Evolutionary conservation across 108 stramenopile species (phyloP).

Genomic region (Skeletonema grethae): DNA sequence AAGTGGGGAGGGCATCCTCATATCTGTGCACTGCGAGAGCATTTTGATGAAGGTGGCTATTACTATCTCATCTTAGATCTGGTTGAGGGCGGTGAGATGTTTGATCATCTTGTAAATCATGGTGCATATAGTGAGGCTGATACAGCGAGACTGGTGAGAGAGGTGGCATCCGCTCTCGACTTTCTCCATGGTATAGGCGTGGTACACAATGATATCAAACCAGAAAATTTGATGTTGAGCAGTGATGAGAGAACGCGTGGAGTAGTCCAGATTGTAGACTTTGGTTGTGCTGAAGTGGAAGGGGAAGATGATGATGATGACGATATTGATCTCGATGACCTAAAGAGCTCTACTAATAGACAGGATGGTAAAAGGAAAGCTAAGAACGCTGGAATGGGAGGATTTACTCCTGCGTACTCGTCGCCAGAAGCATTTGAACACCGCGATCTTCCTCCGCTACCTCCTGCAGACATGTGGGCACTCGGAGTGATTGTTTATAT

Average conservation of each 20-base stretch:
- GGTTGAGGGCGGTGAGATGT: slow-evolving; percentile 83
- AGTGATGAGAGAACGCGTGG: slow-evolving; percentile 57
- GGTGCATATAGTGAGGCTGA: slow-evolving; percentile 87
- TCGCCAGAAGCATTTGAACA: slow-evolving; percentile 66
- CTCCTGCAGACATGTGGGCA: slow-evolving; percentile 79
- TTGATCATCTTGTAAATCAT: slow-evolving; percentile 82
- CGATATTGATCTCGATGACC: slow-evolving; percentile 38
- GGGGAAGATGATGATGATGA: slow-evolving; percentile 51
- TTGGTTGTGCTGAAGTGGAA: slow-evolving; percentile 76
- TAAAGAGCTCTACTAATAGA: slow-evolving; percentile 9
- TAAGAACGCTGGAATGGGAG: slow-evolving; percentile 23
- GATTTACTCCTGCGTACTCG: slow-evolving; percentile 80
- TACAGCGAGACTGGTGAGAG: slow-evolving; percentile 69
- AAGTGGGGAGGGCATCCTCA: slow-evolving; percentile 84
- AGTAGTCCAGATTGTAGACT: slow-evolving; percentile 79
- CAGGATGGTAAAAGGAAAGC: not conserved
- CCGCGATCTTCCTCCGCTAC: slow-evolving; percentile 32
- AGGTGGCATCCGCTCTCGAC: slow-evolving; percentile 69
- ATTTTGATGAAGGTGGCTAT: slow-evolving; percentile 69
- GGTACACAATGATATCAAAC: slow-evolving; percentile 87
- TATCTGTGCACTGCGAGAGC: slow-evolving; percentile 69
- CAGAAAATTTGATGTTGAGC: slow-evolving; percentile 84
- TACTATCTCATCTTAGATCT: slow-evolving; percentile 83
- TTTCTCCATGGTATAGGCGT: slow-evolving; percentile 83
- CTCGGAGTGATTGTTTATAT: slow-evolving; percentile 91